phyloP scores from a whole-genome alignment of 768 basidiomycete genomes.

The Saitozyma podzolica region DNA sequence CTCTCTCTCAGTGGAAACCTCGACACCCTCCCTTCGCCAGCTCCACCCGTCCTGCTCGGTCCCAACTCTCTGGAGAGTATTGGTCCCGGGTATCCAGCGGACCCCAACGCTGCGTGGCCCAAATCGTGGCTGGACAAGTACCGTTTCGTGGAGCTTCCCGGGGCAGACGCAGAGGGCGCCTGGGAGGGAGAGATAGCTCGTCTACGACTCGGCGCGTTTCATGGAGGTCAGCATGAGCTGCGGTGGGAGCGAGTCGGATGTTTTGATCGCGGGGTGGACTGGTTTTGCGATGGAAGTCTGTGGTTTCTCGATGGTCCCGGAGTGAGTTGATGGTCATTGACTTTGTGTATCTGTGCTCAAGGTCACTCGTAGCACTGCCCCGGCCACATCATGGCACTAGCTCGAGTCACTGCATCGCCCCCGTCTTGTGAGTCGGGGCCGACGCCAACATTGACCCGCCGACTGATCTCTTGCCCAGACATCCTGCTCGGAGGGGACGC shows the following conservation, averaged over 20 bases:
- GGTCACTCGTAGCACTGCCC: conserved; percentile 19
- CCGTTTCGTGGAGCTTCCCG: conserved; percentile 23
- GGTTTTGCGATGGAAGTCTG: conserved; percentile 37
- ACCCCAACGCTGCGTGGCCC: conserved; percentile 22
- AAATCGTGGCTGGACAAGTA: conserved; percentile 25
- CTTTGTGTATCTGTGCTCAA: no score
- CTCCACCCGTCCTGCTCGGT: conserved; percentile 20
- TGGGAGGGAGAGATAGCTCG: conserved; percentile 9
- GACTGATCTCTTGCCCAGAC: no score
- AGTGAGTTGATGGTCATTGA: conserved; percentile 13
- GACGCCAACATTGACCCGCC: no score
- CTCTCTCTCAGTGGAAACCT: conserved; percentile 16
- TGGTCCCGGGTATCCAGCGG: conserved; percentile 21
- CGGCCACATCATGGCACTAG: conserved; percentile 35
- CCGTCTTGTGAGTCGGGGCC: conserved; percentile 36
- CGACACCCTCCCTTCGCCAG: conserved; percentile 19
- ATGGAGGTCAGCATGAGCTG: conserved; percentile 4
- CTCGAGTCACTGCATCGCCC: conserved; percentile 30
- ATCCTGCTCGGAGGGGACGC: conserved; percentile 35
- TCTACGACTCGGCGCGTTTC: no score
- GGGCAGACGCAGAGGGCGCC: background rate
- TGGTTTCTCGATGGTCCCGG: conserved; percentile 36
- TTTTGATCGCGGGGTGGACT: conserved; percentile 31
- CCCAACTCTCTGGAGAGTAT: conserved; percentile 26
- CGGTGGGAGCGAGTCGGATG: conserved; percentile 26